Conservation (phyloP, 202 grass and related monocot genomes). For the Elaeis oleifera region DNA sequence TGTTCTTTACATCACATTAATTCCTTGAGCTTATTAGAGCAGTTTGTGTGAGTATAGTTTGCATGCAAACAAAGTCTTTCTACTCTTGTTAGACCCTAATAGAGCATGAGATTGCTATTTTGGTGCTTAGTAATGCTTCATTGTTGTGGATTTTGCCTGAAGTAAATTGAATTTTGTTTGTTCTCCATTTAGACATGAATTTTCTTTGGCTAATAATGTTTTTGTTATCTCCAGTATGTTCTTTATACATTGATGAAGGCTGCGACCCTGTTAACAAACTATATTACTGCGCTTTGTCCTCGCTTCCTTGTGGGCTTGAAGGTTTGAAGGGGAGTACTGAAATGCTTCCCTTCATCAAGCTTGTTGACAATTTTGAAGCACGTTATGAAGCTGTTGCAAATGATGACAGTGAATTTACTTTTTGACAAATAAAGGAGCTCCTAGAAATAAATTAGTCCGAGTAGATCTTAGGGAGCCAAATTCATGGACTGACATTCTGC, state of each 20-base stretch:
- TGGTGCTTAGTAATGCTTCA: too few species aligned
- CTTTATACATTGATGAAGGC: conserved; percentile 56
- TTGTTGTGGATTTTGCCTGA: too few species aligned
- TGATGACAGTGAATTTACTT: conserved; percentile 69
- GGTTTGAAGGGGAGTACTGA: conserved; percentile 42
- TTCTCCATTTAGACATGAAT: background rate
- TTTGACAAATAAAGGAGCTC: conserved; percentile 75
- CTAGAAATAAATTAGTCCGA: conserved; percentile 72
- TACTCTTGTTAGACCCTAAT: too few species aligned
- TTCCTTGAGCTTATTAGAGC: too few species aligned
- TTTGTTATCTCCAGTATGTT: conserved; percentile 50
- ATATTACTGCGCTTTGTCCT: conserved; percentile 74
- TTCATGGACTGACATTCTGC: conserved; percentile 54
- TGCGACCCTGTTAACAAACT: conserved; percentile 89
- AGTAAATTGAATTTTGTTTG: too few species aligned
- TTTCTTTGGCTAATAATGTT: conserved; percentile 10
- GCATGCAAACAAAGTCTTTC: too few species aligned
- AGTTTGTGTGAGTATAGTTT: too few species aligned
- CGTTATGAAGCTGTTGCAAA: conserved; percentile 71
- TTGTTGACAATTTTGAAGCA: conserved; percentile 85
- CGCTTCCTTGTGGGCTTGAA: conserved; percentile 57
- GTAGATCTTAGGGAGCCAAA: conserved; percentile 60
- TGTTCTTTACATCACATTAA: too few species aligned
- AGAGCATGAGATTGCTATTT: too few species aligned
- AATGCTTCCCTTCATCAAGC: conserved; percentile 80